Base-by-base conservation (phyloP, 1,284 basidiomycete genomes). In the Calocybe gambosa region DNA sequence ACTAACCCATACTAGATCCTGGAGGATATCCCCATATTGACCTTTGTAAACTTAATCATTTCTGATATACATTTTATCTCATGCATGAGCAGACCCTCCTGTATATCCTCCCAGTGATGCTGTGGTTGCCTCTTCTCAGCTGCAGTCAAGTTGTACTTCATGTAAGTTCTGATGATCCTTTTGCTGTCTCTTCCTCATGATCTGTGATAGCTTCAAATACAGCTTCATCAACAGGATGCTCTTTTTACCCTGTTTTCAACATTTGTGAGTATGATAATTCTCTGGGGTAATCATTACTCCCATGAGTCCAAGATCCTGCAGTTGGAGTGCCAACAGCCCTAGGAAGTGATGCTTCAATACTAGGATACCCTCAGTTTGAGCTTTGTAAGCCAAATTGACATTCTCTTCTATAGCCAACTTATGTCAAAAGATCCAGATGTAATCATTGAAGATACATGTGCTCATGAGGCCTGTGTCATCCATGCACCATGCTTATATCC, bases 21-120 rank as follows among this genome's bases (percentile, higher is more conserved):
- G 31, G 31, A 34, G 31, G 15, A 21, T 38, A 38, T 38, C 36
- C 36, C 21, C 18, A 38, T 38, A 21, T 38, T 4, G 36, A 38
- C 36, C 18, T 38, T 15, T 38, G 36, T 38, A 13, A 6, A 19
- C 21, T 12, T 23, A 2, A 21, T 15, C n/a, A 34, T 13, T 3
- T 6, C 4, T 34, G 31, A 13, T 16, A 13, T 16, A 8, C n/a
- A 34, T 16, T 13, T 13, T 15, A 34, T 34, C 3, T 23, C 5
- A 34, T 34, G 31, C 31, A 16, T 16, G 3, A 15, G 13, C 8
- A 34, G 31, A 73, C 53, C 65, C 67, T 33, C 51, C 55, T 21
- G 43, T 57, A 12, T 46, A 45, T 13, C 41, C 47, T 16, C 3
- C 31, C n/a, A 16, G n/a, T 16, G 15, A 34, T 8, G 15, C 15